Conservation (phyloP, 768 basidiomycete genomes). For the Termitomyces sp. region DNA sequence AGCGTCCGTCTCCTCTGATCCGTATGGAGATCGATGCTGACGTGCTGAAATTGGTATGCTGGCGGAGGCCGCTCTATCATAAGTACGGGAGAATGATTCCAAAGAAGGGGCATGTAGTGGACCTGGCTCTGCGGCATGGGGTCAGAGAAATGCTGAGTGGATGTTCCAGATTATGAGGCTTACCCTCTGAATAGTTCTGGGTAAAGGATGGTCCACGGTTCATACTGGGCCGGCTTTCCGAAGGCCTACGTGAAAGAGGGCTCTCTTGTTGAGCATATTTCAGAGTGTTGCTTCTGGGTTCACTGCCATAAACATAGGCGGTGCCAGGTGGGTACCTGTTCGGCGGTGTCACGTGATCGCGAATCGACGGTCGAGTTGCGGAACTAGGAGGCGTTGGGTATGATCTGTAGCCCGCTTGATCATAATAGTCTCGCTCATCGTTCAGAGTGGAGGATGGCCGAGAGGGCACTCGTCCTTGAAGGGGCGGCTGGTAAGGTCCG, state of each 20-base stretch:
- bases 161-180: not conserved
- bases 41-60: slow-evolving; percentile 14
- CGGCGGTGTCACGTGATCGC: slow-evolving; percentile 11
- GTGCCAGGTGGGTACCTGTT: not conserved
- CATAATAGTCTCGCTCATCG: slow-evolving; percentile 14
- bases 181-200: slow-evolving; percentile 14
- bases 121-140: slow-evolving; percentile 3
- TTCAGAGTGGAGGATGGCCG: slow-evolving; percentile 10
- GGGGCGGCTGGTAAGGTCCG: slow-evolving; percentile 6
- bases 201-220: slow-evolving; percentile 15
- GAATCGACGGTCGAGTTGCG: slow-evolving; percentile 9
- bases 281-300: slow-evolving; percentile 15
- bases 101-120: slow-evolving; percentile 5
- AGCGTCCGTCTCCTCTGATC: slow-evolving; percentile 8
- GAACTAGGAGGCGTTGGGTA: slow-evolving; percentile 18
- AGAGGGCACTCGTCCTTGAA: slow-evolving; percentile 3
- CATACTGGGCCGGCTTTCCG: slow-evolving; percentile 9
- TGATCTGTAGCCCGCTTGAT: slow-evolving; percentile 7
- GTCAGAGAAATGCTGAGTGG: not conserved
- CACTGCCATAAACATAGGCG: slow-evolving; percentile 7
- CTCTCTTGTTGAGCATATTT: slow-evolving; percentile 16
- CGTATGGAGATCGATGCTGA: slow-evolving; percentile 10
- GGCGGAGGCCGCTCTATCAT: slow-evolving; percentile 12
- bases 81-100: slow-evolving; percentile 10
- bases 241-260: slow-evolving; percentile 15